Evolutionary conservation across 306 rosid species (phyloP), one percentile per base, ranked within the genome.

Genomic region (Datisca glomerata): DNA sequence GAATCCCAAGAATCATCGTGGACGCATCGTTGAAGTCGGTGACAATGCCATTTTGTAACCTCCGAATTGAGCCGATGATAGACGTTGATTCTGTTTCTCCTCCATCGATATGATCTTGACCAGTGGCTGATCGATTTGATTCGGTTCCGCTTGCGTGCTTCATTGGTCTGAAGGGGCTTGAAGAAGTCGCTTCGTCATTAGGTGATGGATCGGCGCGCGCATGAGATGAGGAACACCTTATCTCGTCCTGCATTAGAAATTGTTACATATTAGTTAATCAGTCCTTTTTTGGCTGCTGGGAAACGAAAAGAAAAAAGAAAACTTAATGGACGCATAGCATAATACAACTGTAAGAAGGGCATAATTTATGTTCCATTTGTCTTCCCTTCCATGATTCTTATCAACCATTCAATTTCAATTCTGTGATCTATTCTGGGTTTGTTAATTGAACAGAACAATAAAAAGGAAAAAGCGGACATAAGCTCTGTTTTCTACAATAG

Each of bases 191-290:
- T 17, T 48, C 69, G 11, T 61, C 69, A 7, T 37, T 55, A 21
- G 24, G 34, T 12, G 16, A 34, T 12, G 20, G 59, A n/a, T 41
- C 58, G 24, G 44, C 23, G 16, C 2, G 18, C 16, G 18, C 42
- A 17, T 2, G 43, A 24, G 21, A 21, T 3, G 60, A 36, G 37
- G 59, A 49, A 9, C 36, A 51, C 2, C 56, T 40, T 21, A 46
- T 22, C 3, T 56, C 68, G n/a, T 57, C 58, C 79, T 72, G 74
- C 43, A 61, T 39, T 37, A 6, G 13, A 2, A 14, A 37, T 18
- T 10, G 1, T 1, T 0, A 22, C 52, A 45, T 3, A 8, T 13
- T 19, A 4, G 11, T 1, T 12, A 23, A 29, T n/a, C 4, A 11
- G 15, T 5, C 3, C 17, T 24, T 24, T 56, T 58, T 58, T 47